These are phyloP conservation scores for Fragaria iinumae DNA, from an alignment of 306 rosid species.

Conservation along the genomic window DNA sequence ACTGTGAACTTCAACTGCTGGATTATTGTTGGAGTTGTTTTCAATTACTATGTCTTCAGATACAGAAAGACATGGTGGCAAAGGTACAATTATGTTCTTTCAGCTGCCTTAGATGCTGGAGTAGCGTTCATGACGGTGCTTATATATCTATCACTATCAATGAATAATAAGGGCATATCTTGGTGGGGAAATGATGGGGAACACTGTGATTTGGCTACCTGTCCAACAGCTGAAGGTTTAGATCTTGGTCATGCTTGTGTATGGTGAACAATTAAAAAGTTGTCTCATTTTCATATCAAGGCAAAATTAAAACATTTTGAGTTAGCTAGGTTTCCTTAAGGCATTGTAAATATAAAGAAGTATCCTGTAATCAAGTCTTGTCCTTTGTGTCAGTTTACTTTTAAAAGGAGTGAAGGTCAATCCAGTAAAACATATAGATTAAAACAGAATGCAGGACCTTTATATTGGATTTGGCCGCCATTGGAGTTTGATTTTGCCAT, in stretches of 20 bases:
- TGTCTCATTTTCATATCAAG: neutral
- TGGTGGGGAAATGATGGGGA: slow-evolving; percentile 64
- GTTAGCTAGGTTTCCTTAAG: neutral
- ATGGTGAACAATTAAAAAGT: neutral
- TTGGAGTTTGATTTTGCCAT: no score
- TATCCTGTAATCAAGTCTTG: no score
- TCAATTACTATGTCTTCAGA: slow-evolving; percentile 33
- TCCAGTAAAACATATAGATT: no score
- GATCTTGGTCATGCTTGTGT: slow-evolving; percentile 12
- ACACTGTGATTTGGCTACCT: slow-evolving; percentile 28
- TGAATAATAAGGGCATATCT: slow-evolving; percentile 9
- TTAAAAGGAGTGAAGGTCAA: no score
- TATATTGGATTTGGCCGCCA: no score
- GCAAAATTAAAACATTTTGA: neutral
- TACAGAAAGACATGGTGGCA: slow-evolving; percentile 39
- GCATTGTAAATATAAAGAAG: no score
- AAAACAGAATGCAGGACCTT: no score
- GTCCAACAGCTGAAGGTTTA: slow-evolving; percentile 1
- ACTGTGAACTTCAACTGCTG: slow-evolving; percentile 37
- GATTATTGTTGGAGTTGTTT: slow-evolving; percentile 24
- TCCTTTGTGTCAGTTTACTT: no score
- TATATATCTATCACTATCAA: slow-evolving; percentile 34
- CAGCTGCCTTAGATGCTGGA: slow-evolving; percentile 44
- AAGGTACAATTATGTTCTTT: slow-evolving; percentile 38
- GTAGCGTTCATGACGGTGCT: slow-evolving; percentile 57